A percentile compares a stretch with the other conserved stretches of the same genome.
Conservation (phyloP, 495 filamentous ascomycete genomes). For the Articulospora tetracladia region DNA sequence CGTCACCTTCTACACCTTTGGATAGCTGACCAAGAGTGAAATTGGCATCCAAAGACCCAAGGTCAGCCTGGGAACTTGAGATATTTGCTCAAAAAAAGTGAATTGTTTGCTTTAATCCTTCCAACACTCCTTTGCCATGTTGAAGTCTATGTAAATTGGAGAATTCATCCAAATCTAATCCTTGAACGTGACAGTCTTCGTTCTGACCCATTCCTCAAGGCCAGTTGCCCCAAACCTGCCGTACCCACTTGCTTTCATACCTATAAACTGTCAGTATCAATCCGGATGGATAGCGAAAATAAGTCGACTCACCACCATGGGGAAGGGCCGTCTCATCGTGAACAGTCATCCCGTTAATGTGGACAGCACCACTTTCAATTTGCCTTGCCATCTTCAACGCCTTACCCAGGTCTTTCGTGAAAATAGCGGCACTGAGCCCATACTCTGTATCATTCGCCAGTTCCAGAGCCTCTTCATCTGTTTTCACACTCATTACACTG, state of each 20-base stretch:
- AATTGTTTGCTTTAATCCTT: too few relatives aligned
- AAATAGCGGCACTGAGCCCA: constrained; percentile 81
- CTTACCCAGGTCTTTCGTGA: constrained; percentile 72
- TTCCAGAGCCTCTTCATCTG: constrained; percentile 64
- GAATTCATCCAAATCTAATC: constrained; percentile 2
- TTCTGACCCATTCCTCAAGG: constrained; percentile 73
- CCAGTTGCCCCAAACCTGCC: constrained; percentile 55
- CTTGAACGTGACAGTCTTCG: constrained; percentile 76
- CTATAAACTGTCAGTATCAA: constrained; percentile 4
- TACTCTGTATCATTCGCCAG: constrained; percentile 83
- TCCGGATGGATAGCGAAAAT: neutral
- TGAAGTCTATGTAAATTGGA: neutral
- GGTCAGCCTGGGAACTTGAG: too few relatives aligned
- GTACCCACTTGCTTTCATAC: constrained; percentile 80
- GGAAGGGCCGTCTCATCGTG: constrained; percentile 79
- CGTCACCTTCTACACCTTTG: too few relatives aligned
- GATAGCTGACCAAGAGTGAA: too few relatives aligned
- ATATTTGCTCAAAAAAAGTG: neutral
- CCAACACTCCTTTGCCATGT: too few relatives aligned
- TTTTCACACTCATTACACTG: constrained; percentile 49
- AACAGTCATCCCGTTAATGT: constrained; percentile 82
- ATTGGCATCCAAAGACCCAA: too few relatives aligned
- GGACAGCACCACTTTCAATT: constrained; percentile 80
- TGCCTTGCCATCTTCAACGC: constrained; percentile 71
- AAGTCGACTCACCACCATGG: constrained; percentile 55